These are phyloP conservation scores for Hypoxylon sp. DNA, from an alignment of 2,329 filamentous ascomycete genomes.

Conservation along the genomic window DNA sequence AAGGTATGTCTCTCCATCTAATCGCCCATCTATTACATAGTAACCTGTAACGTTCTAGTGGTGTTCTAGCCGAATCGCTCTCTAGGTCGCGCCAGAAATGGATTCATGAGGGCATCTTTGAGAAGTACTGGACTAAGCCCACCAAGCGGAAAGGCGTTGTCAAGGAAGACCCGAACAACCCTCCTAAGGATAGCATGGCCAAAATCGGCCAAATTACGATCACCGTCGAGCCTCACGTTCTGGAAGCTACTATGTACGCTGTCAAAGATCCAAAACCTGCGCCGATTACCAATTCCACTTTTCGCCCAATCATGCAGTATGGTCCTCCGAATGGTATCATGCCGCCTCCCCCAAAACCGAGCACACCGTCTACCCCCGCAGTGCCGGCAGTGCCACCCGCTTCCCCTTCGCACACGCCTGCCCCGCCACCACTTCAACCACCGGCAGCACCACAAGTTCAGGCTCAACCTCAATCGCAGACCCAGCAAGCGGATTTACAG, in stretches of 20 bases:
- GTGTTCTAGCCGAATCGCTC: constrained; percentile 81
- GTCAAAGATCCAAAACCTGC: constrained; percentile 75
- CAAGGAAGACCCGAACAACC: constrained; percentile 76
- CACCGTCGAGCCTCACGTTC: constrained; percentile 83
- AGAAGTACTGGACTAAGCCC: constrained; percentile 84
- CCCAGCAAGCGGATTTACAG: constrained; percentile 37
- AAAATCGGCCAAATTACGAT: constrained; percentile 82
- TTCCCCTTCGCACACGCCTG: constrained; percentile 32
- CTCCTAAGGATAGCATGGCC: constrained; percentile 78
- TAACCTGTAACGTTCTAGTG: constrained; percentile 64
- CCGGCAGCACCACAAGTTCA: constrained; percentile 41
- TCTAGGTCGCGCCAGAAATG: constrained; percentile 80
- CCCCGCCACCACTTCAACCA: constrained; percentile 29
- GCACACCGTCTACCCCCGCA: constrained; percentile 50
- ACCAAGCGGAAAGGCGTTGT: constrained; percentile 76
- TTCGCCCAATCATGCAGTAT: constrained; percentile 75
- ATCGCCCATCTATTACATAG: constrained; percentile 18
- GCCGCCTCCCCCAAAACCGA: constrained; percentile 66
- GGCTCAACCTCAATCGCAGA: constrained; percentile 31
- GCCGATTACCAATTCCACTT: constrained; percentile 55
- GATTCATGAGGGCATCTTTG: constrained; percentile 80
- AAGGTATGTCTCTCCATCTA: constrained; percentile 65
- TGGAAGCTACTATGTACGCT: constrained; percentile 81
- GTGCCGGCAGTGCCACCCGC: constrained; percentile 27
- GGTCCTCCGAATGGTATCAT: constrained; percentile 75